phyloP scores from a whole-genome alignment of 805 yeast species.

The Saturnispora gosingensis region DNA sequence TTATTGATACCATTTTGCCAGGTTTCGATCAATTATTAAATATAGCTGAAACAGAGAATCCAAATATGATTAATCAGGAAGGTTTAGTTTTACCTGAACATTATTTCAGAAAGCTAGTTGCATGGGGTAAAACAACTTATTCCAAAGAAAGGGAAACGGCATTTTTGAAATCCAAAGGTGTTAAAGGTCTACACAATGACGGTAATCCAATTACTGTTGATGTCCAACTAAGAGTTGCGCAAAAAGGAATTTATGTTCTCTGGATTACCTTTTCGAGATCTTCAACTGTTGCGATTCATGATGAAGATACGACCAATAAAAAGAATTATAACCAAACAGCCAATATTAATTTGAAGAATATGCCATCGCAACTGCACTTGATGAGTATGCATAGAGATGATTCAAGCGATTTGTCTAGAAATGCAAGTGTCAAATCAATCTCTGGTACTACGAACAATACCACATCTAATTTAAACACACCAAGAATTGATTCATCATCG shows the following conservation, averaged over 20 bases:
- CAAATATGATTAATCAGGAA: conserved; percentile 33
- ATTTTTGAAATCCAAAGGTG: conserved; percentile 55
- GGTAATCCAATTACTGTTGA: conserved; percentile 62
- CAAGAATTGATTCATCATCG: conserved; percentile 2
- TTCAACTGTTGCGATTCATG: not conserved
- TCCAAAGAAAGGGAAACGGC: conserved; percentile 38
- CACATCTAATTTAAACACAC: conserved; percentile 2
- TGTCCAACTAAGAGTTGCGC: conserved; percentile 68
- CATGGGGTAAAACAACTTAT: conserved; percentile 26
- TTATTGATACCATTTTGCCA: conserved; percentile 55
- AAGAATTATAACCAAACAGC: not conserved
- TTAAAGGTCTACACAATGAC: conserved; percentile 60
- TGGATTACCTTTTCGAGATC: conserved; percentile 83
- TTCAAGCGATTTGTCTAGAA: conserved; percentile 2
- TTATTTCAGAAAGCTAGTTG: conserved; percentile 64
- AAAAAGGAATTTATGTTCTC: conserved; percentile 47
- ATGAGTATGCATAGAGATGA: conserved; percentile 7
- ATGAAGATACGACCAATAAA: not conserved
- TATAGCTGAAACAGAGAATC: conserved; percentile 33
- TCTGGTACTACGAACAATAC: not conserved
- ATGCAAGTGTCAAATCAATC: not conserved
- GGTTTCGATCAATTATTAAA: conserved; percentile 41
- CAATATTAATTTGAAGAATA: not conserved
- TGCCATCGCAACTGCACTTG: conserved; percentile 7
- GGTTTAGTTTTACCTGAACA: conserved; percentile 90